These are phyloP conservation scores for Chrysopogon serrulatus DNA, from an alignment of 176 grass and related monocot species.

Conservation along the genomic window DNA sequence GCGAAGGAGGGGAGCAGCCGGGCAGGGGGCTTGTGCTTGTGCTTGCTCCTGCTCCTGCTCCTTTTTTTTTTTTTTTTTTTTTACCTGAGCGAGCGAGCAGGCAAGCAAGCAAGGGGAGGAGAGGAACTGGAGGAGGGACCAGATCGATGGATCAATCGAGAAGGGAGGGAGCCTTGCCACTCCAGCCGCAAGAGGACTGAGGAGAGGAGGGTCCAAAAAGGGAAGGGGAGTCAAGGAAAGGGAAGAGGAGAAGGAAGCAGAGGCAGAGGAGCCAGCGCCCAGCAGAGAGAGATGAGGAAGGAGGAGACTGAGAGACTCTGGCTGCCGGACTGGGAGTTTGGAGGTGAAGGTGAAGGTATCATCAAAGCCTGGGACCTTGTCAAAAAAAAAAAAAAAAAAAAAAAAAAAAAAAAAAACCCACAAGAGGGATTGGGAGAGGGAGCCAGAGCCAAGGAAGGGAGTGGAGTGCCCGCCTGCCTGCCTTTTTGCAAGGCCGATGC, in stretches of 20 bases:
- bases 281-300: not conserved
- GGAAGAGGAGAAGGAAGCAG: not conserved
- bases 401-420: too few species aligned
- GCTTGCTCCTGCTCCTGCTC: conserved; percentile 4
- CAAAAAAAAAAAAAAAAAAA: too few species aligned
- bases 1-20: not conserved
- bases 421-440: too few species aligned
- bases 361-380: too few species aligned
- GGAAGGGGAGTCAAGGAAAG: not conserved
- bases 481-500: conserved; percentile 25
- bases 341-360: not conserved
- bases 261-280: not conserved
- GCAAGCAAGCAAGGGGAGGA: not conserved
- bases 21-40: not conserved
- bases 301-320: not conserved
- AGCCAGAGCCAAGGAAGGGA: not conserved
- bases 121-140: not conserved
- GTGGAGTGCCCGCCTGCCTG: not conserved
- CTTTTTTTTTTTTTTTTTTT: not conserved
- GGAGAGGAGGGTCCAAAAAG: conserved; percentile 7
- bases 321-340: not conserved
- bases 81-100: not conserved
- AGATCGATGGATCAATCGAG: conserved; percentile 2
- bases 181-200: not conserved
- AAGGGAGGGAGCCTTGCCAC: conserved; percentile 28